Evolutionary conservation across 2,329 filamentous ascomycete genomes (phyloP), one percentile per base, ranked within the genome.

Genomic region (Lachnellula arida): DNA sequence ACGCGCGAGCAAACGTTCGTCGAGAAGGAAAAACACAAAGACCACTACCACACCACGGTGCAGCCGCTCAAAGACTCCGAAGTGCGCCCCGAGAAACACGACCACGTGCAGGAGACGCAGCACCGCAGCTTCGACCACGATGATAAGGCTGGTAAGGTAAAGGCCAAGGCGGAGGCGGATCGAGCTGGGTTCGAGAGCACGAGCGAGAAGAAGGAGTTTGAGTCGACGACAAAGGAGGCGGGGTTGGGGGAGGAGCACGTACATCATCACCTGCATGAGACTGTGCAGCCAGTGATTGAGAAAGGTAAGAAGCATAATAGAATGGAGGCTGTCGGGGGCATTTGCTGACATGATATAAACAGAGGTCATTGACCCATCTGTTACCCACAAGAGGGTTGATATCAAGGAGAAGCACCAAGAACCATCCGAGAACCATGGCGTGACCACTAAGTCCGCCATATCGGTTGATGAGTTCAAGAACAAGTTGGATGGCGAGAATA

Each of bases 401-500:
- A 79, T 89, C 42, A 86, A 89, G 62, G 87, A 90, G 72, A 79
- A 80, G 2, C 86, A 89, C 67, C 82, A 88, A 64, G 81, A 85
- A 49, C 75, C 78, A 8, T 75, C 85, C 1, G 76, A 86, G 54
- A 81, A 87, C 67, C 86, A 90, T 65, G 75, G 78, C 42, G 78
- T 82, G 1, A 84, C 85, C 0, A 77, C 80, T 2, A 76, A 89
- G 0, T 86, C 86, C 1, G 71, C 80, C 11, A 81, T 88, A 68
- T 81, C 76, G 23, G 75, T 89, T 65, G 74, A 77, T 0, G 85
- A 89, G 62, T 89, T 86, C 67, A 71, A 69, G 72, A 69, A 73
- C 60, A 57, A 57, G 39, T 17, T 57, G 4, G 22, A 53, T 40
- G 44, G 11, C 42, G 39, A 42, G 39, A 17, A 17, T 23, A 17